Evolutionary conservation across 2,329 filamentous ascomycete species (phyloP).

Genomic region (Pseudogymnoascus sp.): DNA sequence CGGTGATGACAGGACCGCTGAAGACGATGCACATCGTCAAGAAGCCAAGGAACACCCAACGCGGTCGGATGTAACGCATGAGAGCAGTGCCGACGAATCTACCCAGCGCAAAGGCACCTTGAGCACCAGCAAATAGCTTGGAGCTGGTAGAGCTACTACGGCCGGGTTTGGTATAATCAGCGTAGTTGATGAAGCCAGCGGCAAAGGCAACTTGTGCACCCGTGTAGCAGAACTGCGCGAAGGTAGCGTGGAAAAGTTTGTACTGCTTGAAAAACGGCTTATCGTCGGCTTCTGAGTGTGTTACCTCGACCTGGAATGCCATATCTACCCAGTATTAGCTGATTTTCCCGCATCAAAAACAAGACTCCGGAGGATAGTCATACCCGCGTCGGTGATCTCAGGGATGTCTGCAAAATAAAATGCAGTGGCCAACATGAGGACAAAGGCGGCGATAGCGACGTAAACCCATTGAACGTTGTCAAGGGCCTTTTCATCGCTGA

Average conservation of each 20-base stretch:
- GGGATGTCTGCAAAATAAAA: constrained; percentile 48
- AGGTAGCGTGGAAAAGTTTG: constrained; percentile 64
- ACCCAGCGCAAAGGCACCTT: constrained; percentile 65
- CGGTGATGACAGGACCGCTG: constrained; percentile 39
- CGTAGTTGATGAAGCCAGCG: constrained; percentile 64
- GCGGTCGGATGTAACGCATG: constrained; percentile 56
- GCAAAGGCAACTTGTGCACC: constrained; percentile 62
- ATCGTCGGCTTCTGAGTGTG: constrained; percentile 36
- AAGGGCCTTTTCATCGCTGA: constrained; percentile 43
- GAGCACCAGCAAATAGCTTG: constrained; percentile 63
- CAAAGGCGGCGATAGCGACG: constrained; percentile 53
- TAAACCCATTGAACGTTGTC: constrained; percentile 58
- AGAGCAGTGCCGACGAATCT: constrained; percentile 59
- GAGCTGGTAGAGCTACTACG: constrained; percentile 27
- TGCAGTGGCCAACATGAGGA: constrained; percentile 45
- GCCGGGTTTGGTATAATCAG: not conserved
- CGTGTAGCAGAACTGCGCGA: constrained; percentile 70
- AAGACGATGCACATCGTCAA: constrained; percentile 41
- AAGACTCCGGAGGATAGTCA: constrained; percentile 38
- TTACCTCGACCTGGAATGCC: constrained; percentile 30
- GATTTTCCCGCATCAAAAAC: constrained; percentile 10
- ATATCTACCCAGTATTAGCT: not conserved
- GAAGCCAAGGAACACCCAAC: constrained; percentile 60
- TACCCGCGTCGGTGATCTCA: constrained; percentile 53
- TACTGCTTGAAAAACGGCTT: constrained; percentile 63